Evolutionary conservation across 768 basidiomycete species (phyloP).

Genomic region (Auriscalpium orientale): DNA sequence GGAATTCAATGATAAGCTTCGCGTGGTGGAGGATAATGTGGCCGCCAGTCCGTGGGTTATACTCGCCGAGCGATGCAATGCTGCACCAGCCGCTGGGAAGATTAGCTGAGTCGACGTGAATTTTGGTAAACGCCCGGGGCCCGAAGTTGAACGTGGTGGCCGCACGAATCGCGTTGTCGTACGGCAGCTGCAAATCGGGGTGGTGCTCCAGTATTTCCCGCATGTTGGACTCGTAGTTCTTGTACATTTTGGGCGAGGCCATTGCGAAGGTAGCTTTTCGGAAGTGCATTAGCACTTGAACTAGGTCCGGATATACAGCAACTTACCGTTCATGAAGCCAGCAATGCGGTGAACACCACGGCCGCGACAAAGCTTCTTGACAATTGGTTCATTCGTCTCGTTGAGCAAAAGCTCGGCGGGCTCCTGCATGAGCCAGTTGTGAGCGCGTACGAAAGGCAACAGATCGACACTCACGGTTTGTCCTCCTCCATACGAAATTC

Average conservation of each 20-base stretch:
- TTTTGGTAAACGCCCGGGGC: no score
- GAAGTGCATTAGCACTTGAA: background rate
- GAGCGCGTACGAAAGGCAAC: background rate
- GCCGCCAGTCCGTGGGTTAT: no score
- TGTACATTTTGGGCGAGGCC: slow-evolving; percentile 3
- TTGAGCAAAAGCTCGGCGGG: background rate
- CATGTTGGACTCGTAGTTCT: background rate
- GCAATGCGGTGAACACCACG: background rate
- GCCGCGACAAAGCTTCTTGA: background rate
- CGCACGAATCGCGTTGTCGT: slow-evolving; percentile 1
- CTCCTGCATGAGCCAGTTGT: background rate
- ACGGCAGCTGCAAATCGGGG: background rate
- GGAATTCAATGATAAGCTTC: slow-evolving; percentile 10
- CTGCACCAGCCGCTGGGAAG: background rate
- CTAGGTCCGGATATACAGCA: background rate
- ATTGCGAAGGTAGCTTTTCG: slow-evolving; percentile 1
- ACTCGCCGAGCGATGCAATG: no score
- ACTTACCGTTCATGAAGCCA: slow-evolving; percentile 2
- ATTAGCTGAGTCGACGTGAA: slow-evolving; percentile 5
- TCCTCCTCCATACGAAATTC: background rate
- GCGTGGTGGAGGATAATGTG: slow-evolving; percentile 8
- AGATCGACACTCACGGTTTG: background rate
- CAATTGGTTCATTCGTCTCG: background rate
- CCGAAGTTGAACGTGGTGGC: slow-evolving; percentile 14
- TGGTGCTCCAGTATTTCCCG: background rate